Evolutionary conservation across 768 basidiomycete species (phyloP), one percentile per base, ranked within the genome.

Genomic region (Hydnum rufescens): DNA sequence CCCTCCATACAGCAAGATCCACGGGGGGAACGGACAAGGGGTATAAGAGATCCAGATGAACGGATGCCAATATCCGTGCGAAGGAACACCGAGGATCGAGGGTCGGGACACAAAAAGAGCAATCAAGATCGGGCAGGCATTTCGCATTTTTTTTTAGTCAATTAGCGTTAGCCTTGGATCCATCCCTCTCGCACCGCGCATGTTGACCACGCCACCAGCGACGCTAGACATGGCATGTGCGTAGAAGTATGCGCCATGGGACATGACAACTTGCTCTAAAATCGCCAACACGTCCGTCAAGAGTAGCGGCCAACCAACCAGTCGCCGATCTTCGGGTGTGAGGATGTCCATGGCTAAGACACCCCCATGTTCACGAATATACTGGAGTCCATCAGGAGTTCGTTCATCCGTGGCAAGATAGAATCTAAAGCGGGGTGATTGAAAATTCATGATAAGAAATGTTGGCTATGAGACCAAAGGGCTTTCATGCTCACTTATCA

Each of bases 351-450:
- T 32, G 53, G 73, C 59, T 51, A 73, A 53, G 5, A 73, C 42
- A 2, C 64, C 72, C 18, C 70, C 68, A 19, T 65, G 60, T 2
- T 60, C 57, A 23, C 60, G 57, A 13, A 72, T 58, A 49, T 62
- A 63, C 5, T 58, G 25, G 5, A 71, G 59, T 16, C 61, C 64
- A 0, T 57, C 57, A 0, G 64, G 60, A 51, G 64, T 58, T 29
- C 71, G 69, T 54, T 73, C 72, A 52, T 72, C 71, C 5, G 63
- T 64, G 2, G 62, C 63, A n/a, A 64, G 31, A 57, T 59, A 61
- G 57, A 63, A 60, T 31, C 57, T 58, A 51, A 22, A 44, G 3
- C 16, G 34, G 34, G 34, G 34, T 39, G 34, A 39, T 39, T 39
- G 34, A 19, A 19, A 19, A 39, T 19, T 8, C 16, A 32, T 18